A percentile compares a stretch with the other conserved stretches of the same genome.
Evolutionary conservation across 2,329 filamentous ascomycete genomes (phyloP).

Genomic region (Pseudogymnoascus sp.): DNA sequence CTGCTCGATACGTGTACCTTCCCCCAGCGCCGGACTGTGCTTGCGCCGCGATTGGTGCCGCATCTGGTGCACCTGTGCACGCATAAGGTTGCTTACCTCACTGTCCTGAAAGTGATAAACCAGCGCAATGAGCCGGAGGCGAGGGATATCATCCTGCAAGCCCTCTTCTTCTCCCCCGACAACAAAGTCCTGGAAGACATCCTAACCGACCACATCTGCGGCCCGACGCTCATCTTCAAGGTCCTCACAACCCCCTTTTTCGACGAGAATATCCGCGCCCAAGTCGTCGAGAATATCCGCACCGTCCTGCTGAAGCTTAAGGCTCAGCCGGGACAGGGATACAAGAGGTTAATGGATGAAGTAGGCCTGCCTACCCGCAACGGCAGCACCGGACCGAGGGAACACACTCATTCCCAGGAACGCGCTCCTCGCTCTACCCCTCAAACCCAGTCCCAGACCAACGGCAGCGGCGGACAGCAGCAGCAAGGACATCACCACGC

Average conservation of each 20-base stretch:
- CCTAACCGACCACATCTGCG: constrained; percentile 81
- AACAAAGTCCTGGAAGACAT: constrained; percentile 86
- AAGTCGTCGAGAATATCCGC: constrained; percentile 88
- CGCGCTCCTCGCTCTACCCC: too few species aligned
- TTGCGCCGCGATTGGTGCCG: constrained; percentile 85
- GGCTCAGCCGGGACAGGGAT: constrained; percentile 87
- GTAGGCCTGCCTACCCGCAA: constrained; percentile 65
- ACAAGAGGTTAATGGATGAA: constrained; percentile 98
- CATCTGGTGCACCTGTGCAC: constrained; percentile 93
- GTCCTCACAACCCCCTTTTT: constrained; percentile 96
- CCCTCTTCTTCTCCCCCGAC: constrained; percentile 83
- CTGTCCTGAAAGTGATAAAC: constrained; percentile 96
- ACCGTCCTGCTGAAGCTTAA: constrained; percentile 84
- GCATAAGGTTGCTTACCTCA: constrained; percentile 96
- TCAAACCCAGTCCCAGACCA: too few species aligned
- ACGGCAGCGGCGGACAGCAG: constrained; percentile 35
- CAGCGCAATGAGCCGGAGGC: constrained; percentile 92
- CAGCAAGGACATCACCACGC: constrained; percentile 38
- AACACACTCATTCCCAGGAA: constrained; percentile 33
- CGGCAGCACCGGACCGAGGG: constrained; percentile 31
- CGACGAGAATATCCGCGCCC: constrained; percentile 78
- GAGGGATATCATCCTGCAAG: constrained; percentile 79
- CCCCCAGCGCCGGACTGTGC: constrained; percentile 78
- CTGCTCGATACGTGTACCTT: constrained; percentile 98
- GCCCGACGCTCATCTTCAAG: constrained; percentile 96